Evolutionary conservation across 2,329 filamentous ascomycete species (phyloP).

Genomic region (Phaeosphaeriaceae sp.): DNA sequence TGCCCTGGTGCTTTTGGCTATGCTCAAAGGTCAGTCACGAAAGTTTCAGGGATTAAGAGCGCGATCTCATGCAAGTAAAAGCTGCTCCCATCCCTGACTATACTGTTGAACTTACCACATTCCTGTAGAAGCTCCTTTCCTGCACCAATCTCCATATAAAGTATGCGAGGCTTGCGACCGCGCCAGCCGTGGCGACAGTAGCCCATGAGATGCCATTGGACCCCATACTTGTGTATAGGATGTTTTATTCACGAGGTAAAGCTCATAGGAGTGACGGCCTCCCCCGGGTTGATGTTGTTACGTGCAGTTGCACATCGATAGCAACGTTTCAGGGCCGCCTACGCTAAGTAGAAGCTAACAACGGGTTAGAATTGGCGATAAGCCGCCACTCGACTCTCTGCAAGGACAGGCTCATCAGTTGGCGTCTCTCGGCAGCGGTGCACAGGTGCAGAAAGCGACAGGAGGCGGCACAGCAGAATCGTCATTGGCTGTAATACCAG

Average conservation of each 20-base stretch:
- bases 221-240: slow-evolving; percentile 6
- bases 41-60: too few relatives aligned
- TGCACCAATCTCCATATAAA: slow-evolving; percentile 24
- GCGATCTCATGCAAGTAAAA: too few relatives aligned
- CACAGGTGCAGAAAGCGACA: too few relatives aligned
- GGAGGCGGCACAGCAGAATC: background rate
- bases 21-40: background rate
- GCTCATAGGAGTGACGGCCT: too few relatives aligned
- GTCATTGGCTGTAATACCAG: background rate
- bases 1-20: slow-evolving; percentile 51
- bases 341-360: background rate
- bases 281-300: too few relatives aligned
- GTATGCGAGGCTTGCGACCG: slow-evolving; percentile 24
- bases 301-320: too few relatives aligned
- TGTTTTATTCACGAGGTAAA: too few relatives aligned
- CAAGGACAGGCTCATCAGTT: too few relatives aligned
- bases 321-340: too few relatives aligned
- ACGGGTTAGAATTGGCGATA: too few relatives aligned
- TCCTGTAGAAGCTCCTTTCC: slow-evolving; percentile 30
- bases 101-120: slow-evolving; percentile 27
- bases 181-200: slow-evolving; percentile 11
- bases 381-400: background rate
- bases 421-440: too few relatives aligned
- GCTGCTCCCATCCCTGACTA: too few relatives aligned
- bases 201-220: slow-evolving; percentile 18